Evolutionary conservation across 2,329 filamentous ascomycete genomes (phyloP).

Genomic region (Alternaria consortialis): DNA sequence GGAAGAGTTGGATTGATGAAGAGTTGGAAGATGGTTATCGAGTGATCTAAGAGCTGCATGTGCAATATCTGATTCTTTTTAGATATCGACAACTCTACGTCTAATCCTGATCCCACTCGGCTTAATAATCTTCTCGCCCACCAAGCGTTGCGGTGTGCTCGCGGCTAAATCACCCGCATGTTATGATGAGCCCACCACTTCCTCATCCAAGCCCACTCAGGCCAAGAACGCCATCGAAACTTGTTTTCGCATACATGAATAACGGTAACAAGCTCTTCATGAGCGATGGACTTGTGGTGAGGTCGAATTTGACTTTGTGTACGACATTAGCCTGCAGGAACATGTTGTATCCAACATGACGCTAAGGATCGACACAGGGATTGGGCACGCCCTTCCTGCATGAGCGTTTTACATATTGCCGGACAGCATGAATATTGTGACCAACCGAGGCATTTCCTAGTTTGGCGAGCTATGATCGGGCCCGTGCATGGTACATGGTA

Average conservation of each 20-base stretch:
- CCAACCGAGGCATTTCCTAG: not conserved
- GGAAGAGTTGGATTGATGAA: not conserved
- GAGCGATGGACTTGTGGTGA: not conserved
- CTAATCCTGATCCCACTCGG: not conserved
- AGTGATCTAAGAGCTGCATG: not conserved
- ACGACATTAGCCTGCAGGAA: constrained; percentile 1
- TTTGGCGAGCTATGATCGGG: not conserved
- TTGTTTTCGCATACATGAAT: not conserved
- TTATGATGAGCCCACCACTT: not conserved
- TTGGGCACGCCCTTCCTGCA: not conserved
- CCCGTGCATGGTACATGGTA: not conserved
- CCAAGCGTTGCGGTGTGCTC: not conserved
- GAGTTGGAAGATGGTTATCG: not conserved
- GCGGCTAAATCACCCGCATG: constrained; percentile 1
- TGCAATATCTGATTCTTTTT: not conserved
- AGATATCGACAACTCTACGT: not conserved
- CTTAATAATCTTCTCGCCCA: not conserved
- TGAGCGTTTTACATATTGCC: constrained; percentile 1
- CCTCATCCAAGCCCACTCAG: not conserved
- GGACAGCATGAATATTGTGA: constrained; percentile 5
- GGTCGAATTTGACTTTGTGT: constrained; percentile 13
- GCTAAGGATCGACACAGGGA: constrained; percentile 10
- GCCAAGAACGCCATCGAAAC: not conserved
- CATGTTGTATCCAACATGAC: not conserved
- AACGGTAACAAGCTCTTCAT: not conserved